Percentiles rank a stretch among this genome's conserved stretches.
These are phyloP conservation scores for Dactylellina sp. DNA, from an alignment of 2,329 filamentous ascomycete species.

Conservation along the genomic window DNA sequence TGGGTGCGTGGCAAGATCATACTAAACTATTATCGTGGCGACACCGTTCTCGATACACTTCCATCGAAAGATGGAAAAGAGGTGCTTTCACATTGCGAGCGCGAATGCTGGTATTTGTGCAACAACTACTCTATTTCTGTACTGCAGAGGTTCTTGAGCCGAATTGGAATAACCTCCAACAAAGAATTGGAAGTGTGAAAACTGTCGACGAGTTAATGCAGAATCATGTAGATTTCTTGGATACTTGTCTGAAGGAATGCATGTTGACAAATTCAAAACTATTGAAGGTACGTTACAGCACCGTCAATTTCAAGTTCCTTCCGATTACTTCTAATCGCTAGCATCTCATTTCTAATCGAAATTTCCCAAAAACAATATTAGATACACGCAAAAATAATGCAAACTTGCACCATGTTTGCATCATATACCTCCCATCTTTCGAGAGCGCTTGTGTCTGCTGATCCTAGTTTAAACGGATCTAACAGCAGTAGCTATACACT, in stretches of 20 bases:
- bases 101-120: slow-evolving; percentile 95
- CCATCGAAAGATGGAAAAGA: slow-evolving; percentile 91
- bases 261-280: slow-evolving; percentile 98
- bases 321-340: slow-evolving; percentile 1
- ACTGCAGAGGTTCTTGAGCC: slow-evolving; percentile 97
- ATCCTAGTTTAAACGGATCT: slow-evolving; percentile 71
- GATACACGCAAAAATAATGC: slow-evolving; percentile 98
- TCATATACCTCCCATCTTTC: slow-evolving; percentile 88
- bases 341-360: not conserved
- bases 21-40: slow-evolving; percentile 84
- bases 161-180: slow-evolving; percentile 84
- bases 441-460: slow-evolving; percentile 83
- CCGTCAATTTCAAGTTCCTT: not conserved
- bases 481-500: slow-evolving; percentile 50
- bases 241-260: slow-evolving; percentile 97
- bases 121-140: slow-evolving; percentile 96
- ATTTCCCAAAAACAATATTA: slow-evolving; percentile 63
- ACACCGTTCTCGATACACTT: slow-evolving; percentile 77
- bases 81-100: slow-evolving; percentile 90
- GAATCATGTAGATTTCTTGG: slow-evolving; percentile 97
- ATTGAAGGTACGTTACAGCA: slow-evolving; percentile 75
- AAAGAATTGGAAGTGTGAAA: slow-evolving; percentile 67
- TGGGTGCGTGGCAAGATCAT: slow-evolving; percentile 89
- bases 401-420: slow-evolving; percentile 93
- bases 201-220: slow-evolving; percentile 99